Conservation (phyloP, 768 basidiomycete species). For the Tremella fuciformis region DNA sequence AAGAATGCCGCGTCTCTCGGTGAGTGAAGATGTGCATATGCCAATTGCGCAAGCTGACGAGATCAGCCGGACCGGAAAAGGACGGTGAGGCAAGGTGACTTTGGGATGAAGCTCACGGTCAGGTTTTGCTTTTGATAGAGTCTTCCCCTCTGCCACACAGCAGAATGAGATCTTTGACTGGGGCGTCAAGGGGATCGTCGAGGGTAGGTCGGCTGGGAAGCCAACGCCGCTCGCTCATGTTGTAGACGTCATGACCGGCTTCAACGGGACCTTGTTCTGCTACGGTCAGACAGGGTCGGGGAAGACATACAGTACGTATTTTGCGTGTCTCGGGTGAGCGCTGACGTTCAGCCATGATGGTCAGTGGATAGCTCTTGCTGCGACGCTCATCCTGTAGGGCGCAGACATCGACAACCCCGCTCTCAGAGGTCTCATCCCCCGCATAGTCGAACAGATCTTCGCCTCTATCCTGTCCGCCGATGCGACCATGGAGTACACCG, state of each 20-base stretch:
- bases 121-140: constrained; percentile 92
- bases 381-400: constrained; percentile 60
- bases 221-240: constrained; percentile 4
- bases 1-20: constrained; percentile 55
- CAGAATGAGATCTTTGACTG: constrained; percentile 97
- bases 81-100: constrained; percentile 57
- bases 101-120: constrained; percentile 4
- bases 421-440: constrained; percentile 91
- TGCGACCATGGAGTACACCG: constrained; percentile 91
- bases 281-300: constrained; percentile 53
- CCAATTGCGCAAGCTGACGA: constrained; percentile 11
- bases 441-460: constrained; percentile 98
- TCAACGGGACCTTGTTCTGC: constrained; percentile 88
- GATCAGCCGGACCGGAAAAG: constrained; percentile 74
- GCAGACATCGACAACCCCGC: constrained; percentile 94
- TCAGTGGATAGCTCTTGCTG: constrained; percentile 40
- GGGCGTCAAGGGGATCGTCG: constrained; percentile 94
- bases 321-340: constrained; percentile 10
- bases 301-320: constrained; percentile 52
- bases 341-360: constrained; percentile 97
- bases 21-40: constrained; percentile 50
- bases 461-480: constrained; percentile 95
- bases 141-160: constrained; percentile 85
- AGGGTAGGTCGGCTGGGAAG: constrained; percentile 58
- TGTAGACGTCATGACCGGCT: constrained; percentile 95